Percentiles rank a stretch among this genome's conserved stretches.
These are phyloP conservation scores for Penicillium corylophilum DNA, from an alignment of 2,329 filamentous ascomycete species.

Conservation along the genomic window DNA sequence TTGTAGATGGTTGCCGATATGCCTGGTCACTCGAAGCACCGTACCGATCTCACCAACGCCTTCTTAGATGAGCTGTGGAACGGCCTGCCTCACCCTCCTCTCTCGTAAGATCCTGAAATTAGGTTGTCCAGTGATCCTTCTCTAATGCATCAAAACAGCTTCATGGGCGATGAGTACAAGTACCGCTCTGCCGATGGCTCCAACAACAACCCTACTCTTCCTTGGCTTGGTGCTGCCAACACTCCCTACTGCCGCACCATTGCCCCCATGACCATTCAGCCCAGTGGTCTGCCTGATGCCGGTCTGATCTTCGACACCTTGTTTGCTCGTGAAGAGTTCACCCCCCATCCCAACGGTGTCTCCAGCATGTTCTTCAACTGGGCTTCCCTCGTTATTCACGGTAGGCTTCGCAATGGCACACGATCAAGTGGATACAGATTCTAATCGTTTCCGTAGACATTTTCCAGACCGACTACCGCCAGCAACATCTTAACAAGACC, in stretches of 20 bases:
- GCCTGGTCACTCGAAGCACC: constrained; percentile 60
- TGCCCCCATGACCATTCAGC: constrained; percentile 57
- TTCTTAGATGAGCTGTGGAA: constrained; percentile 72
- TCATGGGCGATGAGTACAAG: constrained; percentile 55
- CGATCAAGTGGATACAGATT: not conserved
- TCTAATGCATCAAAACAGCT: constrained; percentile 31
- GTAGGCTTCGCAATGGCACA: constrained; percentile 35
- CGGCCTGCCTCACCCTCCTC: constrained; percentile 69
- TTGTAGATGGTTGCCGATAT: constrained; percentile 62
- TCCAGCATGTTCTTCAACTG: constrained; percentile 71
- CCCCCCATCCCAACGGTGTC: constrained; percentile 66
- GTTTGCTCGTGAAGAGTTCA: constrained; percentile 44
- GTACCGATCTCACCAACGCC: constrained; percentile 62
- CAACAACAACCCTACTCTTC: constrained; percentile 67
- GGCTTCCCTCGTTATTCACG: constrained; percentile 72
- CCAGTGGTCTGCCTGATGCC: constrained; percentile 67
- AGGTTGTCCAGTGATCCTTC: not conserved
- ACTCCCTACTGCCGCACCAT: constrained; percentile 67
- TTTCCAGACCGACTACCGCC: constrained; percentile 66
- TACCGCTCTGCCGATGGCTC: constrained; percentile 71
- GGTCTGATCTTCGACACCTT: constrained; percentile 48
- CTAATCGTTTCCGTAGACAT: constrained; percentile 50
- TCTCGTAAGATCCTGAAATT: constrained; percentile 50
- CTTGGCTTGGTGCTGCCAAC: constrained; percentile 65
- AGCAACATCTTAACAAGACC: constrained; percentile 63